A percentile compares a stretch with the other conserved stretches of the same genome.
phyloP scores from a whole-genome alignment of 2,329 filamentous ascomycete genomes.

The Thermothelomyces thermophilus region DNA sequence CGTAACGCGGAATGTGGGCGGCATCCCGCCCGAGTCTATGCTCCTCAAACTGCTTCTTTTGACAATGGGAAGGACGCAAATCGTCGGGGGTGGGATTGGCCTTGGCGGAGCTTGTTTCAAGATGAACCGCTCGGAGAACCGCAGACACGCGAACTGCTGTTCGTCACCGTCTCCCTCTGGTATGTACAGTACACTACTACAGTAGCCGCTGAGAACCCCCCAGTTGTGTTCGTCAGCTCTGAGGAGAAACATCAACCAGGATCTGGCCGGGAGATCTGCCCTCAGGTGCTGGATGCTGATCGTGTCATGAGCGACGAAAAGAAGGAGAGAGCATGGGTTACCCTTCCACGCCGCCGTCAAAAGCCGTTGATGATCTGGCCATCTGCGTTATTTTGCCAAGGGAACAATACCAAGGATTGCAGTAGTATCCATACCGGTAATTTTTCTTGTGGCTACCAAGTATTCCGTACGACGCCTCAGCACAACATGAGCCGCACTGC shows the following conservation, averaged over 20 bases:
- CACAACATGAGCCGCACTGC: neutral
- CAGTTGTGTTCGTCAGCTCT: conserved; percentile 1
- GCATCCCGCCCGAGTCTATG: neutral
- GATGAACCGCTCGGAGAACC: neutral
- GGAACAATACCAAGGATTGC: neutral
- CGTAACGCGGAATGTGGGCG: neutral
- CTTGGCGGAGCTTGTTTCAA: conserved; percentile 11
- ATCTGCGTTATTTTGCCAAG: too few relatives aligned
- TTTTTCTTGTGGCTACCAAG: too few relatives aligned
- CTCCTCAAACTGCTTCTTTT: neutral
- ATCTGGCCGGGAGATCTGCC: conserved; percentile 10
- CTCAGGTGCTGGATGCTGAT: conserved; percentile 1
- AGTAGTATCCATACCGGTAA: neutral
- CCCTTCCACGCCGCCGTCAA: too few relatives aligned
- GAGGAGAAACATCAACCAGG: conserved; percentile 6
- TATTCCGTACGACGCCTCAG: too few relatives aligned
- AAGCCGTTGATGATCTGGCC: too few relatives aligned
- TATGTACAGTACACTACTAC: too few relatives aligned
- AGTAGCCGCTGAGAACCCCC: neutral
- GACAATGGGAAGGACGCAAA: neutral
- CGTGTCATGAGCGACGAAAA: too few relatives aligned
- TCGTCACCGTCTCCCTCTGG: neutral
- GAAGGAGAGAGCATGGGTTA: too few relatives aligned
- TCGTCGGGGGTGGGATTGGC: too few relatives aligned
- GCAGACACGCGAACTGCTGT: neutral